Evolutionary conservation across 2,329 filamentous ascomycete genomes (phyloP).

Genomic region (Ilyonectria sp.): DNA sequence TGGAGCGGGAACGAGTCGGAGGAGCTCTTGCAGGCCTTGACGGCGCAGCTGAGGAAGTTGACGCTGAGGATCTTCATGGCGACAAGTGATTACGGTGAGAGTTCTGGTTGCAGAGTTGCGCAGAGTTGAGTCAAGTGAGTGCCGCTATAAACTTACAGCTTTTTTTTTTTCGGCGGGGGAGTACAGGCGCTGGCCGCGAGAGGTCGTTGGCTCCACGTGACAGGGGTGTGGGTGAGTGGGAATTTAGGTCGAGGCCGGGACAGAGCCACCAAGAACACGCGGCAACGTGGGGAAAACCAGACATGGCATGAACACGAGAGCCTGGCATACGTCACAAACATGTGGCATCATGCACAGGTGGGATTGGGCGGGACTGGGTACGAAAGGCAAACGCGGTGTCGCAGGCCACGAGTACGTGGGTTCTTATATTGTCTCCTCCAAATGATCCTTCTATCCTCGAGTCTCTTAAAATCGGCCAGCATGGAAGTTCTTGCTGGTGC

Average conservation of each 20-base stretch:
- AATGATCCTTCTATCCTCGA: neutral
- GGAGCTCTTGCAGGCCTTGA: slow-evolving; percentile 92
- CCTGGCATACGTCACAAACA: neutral
- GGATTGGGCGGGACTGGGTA: neutral
- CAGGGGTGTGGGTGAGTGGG: slow-evolving; percentile 33
- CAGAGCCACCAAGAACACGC: neutral
- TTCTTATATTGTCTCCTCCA: slow-evolving; percentile 17
- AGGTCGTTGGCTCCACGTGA: slow-evolving; percentile 50
- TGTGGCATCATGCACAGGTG: neutral
- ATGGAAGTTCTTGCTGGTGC: slow-evolving; percentile 33
- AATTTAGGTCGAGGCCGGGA: slow-evolving; percentile 3
- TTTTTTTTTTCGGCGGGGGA: slow-evolving; percentile 52
- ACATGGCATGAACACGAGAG: neutral
- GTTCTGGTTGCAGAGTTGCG: neutral
- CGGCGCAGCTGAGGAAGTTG: slow-evolving; percentile 96
- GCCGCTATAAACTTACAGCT: slow-evolving; percentile 46
- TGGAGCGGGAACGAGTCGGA: slow-evolving; percentile 89
- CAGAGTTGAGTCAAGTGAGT: neutral
- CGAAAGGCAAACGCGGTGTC: neutral
- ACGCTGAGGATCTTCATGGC: slow-evolving; percentile 94
- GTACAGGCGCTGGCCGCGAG: slow-evolving; percentile 18
- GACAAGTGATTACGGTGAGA: slow-evolving; percentile 5
- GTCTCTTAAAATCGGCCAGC: slow-evolving; percentile 24
- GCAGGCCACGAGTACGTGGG: neutral
- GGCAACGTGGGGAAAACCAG: neutral